Percentiles rank a stretch among this genome's conserved stretches.
phyloP scores from a whole-genome alignment of 2,329 filamentous ascomycete species.

The Emergomyces africanus region DNA sequence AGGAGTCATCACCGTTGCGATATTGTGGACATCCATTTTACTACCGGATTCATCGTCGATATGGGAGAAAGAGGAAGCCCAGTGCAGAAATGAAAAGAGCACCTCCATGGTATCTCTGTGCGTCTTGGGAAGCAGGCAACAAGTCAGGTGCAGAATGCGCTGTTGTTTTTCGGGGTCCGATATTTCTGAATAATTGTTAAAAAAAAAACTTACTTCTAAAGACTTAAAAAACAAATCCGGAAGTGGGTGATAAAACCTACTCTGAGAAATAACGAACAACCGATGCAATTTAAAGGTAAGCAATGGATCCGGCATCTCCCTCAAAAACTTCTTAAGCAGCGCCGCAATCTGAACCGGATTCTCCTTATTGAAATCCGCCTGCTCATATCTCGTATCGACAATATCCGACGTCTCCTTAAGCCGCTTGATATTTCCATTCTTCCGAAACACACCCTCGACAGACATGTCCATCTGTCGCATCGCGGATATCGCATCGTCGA shows the following conservation, averaged over 20 bases:
- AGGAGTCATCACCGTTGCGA: slow-evolving; percentile 92
- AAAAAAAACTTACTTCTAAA: too few species aligned
- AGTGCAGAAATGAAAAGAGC: slow-evolving; percentile 89
- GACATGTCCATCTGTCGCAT: slow-evolving; percentile 99
- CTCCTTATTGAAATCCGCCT: slow-evolving; percentile 74
- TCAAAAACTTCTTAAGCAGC: slow-evolving; percentile 84
- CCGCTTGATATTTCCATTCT: slow-evolving; percentile 97
- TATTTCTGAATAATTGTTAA: slow-evolving; percentile 43
- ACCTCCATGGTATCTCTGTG: slow-evolving; percentile 93
- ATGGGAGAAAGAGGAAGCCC: slow-evolving; percentile 94
- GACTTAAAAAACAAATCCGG: background rate
- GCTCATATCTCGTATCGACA: slow-evolving; percentile 76
- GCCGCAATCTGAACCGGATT: slow-evolving; percentile 90
- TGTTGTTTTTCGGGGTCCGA: slow-evolving; percentile 67
- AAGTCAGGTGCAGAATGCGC: slow-evolving; percentile 77
- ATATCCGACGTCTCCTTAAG: slow-evolving; percentile 73
- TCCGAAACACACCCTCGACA: slow-evolving; percentile 95
- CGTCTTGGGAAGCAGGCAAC: slow-evolving; percentile 81
- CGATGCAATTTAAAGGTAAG: slow-evolving; percentile 90
- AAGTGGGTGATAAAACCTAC: slow-evolving; percentile 33
- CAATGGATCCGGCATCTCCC: slow-evolving; percentile 86
- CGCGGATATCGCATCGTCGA: slow-evolving; percentile 87
- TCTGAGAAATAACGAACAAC: slow-evolving; percentile 81
- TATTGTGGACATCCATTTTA: slow-evolving; percentile 98
- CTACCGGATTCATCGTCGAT: slow-evolving; percentile 94